phyloP scores from a whole-genome alignment of 2,329 filamentous ascomycete species.

The Dothidotthia symphoricarpi region DNA sequence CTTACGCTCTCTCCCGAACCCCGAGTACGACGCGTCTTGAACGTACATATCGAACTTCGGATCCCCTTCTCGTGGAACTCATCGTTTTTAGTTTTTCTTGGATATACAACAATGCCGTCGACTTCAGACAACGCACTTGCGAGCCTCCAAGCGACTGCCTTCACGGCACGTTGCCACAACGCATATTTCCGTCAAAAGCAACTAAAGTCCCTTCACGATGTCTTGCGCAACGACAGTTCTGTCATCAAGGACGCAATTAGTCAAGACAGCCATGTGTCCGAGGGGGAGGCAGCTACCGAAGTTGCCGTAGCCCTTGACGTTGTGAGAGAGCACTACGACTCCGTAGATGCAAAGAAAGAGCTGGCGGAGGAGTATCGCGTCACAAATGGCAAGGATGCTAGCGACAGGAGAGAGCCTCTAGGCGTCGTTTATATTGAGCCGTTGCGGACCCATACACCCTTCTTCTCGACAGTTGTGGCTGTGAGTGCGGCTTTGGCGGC shows the following conservation, averaged over 20 bases:
- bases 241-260: conserved; percentile 44
- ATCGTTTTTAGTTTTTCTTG: neutral
- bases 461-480: conserved; percentile 40
- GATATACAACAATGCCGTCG: conserved; percentile 10
- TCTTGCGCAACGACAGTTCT: conserved; percentile 37
- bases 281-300: conserved; percentile 45
- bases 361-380: conserved; percentile 47
- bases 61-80: neutral
- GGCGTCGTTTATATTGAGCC: conserved; percentile 53
- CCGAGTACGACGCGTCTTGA: neutral
- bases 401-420: conserved; percentile 32
- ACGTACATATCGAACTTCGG: conserved; percentile 4
- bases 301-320: conserved; percentile 43
- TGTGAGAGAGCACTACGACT: conserved; percentile 43
- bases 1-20: neutral
- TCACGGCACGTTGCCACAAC: conserved; percentile 48
- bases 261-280: conserved; percentile 39
- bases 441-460: conserved; percentile 45
- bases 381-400: conserved; percentile 42
- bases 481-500: conserved; percentile 51
- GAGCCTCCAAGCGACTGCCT: conserved; percentile 43
- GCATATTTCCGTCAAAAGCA: conserved; percentile 49
- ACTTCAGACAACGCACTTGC: conserved; percentile 26
- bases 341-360: conserved; percentile 42
- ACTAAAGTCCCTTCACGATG: conserved; percentile 46